Base-by-base conservation (phyloP, 176 grass and related monocot species). In the Stipa capillata region DNA sequence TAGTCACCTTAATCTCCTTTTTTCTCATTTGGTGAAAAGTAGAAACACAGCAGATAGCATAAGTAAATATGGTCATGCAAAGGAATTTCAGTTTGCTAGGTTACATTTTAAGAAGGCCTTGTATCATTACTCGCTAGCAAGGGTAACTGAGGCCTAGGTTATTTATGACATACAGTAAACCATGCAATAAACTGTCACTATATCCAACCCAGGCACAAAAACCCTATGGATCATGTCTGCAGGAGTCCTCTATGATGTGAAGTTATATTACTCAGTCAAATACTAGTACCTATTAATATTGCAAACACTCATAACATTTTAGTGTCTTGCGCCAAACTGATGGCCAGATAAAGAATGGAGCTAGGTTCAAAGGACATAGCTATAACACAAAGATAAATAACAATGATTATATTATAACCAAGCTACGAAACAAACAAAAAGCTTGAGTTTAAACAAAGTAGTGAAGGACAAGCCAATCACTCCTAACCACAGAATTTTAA, bases 381-480 rank as follows among this genome's bases (percentile, higher is more conserved):
- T 77, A 81, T 39, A 72, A 45, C 9, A 63, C 55, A 81, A 74
- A 43, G 29, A 15, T 76, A 76, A 84, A 45, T 41, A 70, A 34
- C 24, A 36, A 9, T 33, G 8, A 59, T 77, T 77, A 82, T 55
- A 40, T 34, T 78, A 58, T 20, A 70, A 63, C 31, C 63, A 64
- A 77, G 3, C 35, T 12, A 72, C 67, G 27, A 77, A 71, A 64
- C 53, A 28, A 77, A 76, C 27, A 85, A 71, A 74, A 71, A 48
- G 0, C 51, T 39, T 47, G 32, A 36, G 11, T 45, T 62, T 70
- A 55, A 76, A 28, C 80, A 81, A n/a, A 55, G 11, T 70, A 80
- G 51, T 12, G 18, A 59, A 75, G 28, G 54, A 65, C 70, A 82
- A 55, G 40, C 8, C 54, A 65, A n/a, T 36, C 45, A 44, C 45